Conservation (phyloP, 805 yeast genomes). For the Komagataella pseudopastoris region DNA sequence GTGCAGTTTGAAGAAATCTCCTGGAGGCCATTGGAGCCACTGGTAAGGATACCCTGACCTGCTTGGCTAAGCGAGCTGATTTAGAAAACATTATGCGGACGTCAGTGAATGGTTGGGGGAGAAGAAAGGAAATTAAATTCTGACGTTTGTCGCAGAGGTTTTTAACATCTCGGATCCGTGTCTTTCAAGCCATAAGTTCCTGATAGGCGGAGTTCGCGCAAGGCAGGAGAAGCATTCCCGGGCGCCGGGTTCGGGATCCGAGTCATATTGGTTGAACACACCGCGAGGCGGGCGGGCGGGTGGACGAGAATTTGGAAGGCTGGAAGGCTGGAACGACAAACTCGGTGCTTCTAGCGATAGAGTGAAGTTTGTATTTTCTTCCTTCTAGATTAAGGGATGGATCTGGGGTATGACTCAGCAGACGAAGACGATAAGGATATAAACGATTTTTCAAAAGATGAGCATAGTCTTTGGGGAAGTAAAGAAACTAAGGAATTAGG, state of each 20-base stretch:
- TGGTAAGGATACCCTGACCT: neutral
- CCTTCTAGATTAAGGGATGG: neutral
- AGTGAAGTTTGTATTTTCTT: too few relatives aligned
- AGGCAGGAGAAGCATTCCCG: neutral
- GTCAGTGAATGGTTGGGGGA: neutral
- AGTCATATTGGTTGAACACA: neutral
- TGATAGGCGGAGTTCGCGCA: neutral
- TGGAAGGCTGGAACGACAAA: neutral
- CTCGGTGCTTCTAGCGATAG: neutral
- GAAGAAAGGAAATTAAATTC: neutral
- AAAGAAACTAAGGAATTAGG: neutral
- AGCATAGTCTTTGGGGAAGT: neutral
- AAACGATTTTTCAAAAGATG: neutral
- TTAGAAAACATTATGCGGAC: neutral
- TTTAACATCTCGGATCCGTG: neutral
- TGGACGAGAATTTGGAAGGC: too few relatives aligned
- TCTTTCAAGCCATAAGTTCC: neutral
- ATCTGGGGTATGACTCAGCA: neutral
- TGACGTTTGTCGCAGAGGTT: neutral
- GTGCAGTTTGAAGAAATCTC: neutral
- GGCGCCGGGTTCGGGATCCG: neutral
- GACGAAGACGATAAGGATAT: neutral
- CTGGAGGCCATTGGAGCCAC: neutral
- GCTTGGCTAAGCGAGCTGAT: neutral
- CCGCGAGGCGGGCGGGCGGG: neutral